Evolutionary conservation across 306 rosid species (phyloP).

Genomic region (Carpinus viminea): DNA sequence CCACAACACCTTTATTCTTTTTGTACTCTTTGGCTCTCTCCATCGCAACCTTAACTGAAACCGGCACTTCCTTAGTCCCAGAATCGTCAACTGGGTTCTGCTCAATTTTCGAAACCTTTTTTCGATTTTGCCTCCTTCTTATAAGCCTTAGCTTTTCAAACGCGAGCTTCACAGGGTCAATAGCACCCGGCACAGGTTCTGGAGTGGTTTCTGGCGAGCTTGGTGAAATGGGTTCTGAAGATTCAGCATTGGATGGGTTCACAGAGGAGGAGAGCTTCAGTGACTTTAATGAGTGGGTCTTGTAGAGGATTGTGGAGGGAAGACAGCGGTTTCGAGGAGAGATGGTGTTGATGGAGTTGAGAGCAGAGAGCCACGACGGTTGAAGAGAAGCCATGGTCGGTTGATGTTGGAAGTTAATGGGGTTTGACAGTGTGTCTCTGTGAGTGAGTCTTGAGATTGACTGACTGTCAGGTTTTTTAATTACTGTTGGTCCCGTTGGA

Average conservation of each 20-base stretch:
- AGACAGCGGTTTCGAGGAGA: constrained; percentile 35
- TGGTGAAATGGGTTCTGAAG: constrained; percentile 36
- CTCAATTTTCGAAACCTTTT: constrained; percentile 27
- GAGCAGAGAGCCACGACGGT: constrained; percentile 47
- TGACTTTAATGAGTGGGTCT: constrained; percentile 33
- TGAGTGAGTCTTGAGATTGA: background rate
- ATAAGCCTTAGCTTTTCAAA: constrained; percentile 61
- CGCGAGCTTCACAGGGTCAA: constrained; percentile 69
- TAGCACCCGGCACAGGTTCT: constrained; percentile 23
- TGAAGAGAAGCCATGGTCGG: constrained; percentile 57
- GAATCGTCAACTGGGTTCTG: constrained; percentile 30
- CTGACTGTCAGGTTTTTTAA: constrained; percentile 6
- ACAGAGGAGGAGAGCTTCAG: constrained; percentile 36
- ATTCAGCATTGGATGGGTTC: constrained; percentile 37
- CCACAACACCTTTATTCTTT: constrained; percentile 35
- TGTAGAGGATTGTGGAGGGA: constrained; percentile 30
- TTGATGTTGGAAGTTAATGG: background rate
- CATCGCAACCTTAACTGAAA: constrained; percentile 50
- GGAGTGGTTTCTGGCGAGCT: constrained; percentile 32
- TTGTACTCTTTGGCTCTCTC: constrained; percentile 63
- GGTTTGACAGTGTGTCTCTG: background rate
- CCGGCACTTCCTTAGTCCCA: constrained; percentile 42
- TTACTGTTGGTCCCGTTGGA: background rate
- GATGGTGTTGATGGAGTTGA: constrained; percentile 24
- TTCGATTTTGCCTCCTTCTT: constrained; percentile 35